A percentile compares a stretch with the other conserved stretches of the same genome.
Evolutionary conservation across 2,329 filamentous ascomycete genomes (phyloP).

Genomic region (Sclerotinia glacialis): DNA sequence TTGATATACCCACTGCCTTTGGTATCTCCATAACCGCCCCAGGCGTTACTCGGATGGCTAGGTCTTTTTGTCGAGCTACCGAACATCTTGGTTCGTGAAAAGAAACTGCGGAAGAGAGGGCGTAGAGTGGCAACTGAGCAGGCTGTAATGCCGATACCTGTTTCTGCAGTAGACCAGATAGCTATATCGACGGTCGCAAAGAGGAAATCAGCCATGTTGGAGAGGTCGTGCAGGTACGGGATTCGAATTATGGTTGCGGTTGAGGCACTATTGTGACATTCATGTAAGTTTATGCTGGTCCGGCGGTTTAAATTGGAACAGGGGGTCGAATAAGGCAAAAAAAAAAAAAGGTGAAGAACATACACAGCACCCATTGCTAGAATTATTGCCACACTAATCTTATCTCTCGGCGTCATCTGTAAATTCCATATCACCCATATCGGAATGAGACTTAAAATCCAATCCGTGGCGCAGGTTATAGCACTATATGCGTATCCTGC

Average conservation of each 20-base stretch:
- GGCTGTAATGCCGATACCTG: conserved; percentile 43
- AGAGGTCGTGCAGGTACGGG: conserved; percentile 43
- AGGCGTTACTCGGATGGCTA: not conserved
- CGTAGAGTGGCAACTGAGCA: conserved; percentile 44
- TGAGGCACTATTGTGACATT: conserved; percentile 37
- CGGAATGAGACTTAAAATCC: conserved; percentile 44
- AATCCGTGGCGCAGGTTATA: conserved; percentile 43
- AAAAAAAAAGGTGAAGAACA: conserved; percentile 21
- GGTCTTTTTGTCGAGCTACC: not conserved
- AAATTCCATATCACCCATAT: conserved; percentile 45
- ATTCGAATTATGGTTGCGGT: conserved; percentile 45
- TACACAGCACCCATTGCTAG: conserved; percentile 42
- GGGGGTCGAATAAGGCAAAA: not conserved
- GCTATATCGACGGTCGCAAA: conserved; percentile 44
- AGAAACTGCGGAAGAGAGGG: conserved; percentile 38
- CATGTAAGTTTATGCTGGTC: not conserved
- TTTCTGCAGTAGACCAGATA: conserved; percentile 46
- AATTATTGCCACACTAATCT: conserved; percentile 39
- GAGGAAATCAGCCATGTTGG: conserved; percentile 41
- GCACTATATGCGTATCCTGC: conserved; percentile 44
- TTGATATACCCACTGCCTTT: conserved; percentile 3
- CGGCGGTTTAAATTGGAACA: no score
- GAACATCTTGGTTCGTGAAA: conserved; percentile 19
- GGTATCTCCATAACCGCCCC: not conserved
- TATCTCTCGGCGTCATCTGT: conserved; percentile 43